Conservation (phyloP, 257 asterid species). For the Osmanthus fragrans region DNA sequence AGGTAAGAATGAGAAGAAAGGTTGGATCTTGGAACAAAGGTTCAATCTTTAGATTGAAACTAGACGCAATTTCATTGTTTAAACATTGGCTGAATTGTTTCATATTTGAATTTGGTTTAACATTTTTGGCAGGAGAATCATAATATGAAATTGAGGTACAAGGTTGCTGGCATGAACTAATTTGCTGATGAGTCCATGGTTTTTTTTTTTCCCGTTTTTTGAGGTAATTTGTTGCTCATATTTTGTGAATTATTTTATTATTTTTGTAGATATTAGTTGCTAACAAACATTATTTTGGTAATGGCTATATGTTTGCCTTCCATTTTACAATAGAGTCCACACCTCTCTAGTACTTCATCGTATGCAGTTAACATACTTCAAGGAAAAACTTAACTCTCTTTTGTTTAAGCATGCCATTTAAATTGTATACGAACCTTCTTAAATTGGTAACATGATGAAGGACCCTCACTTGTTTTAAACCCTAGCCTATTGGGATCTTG, state of each 20-base stretch:
- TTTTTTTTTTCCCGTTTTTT: slow-evolving; percentile 16
- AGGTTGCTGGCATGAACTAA: slow-evolving; percentile 86
- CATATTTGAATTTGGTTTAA: slow-evolving; percentile 10
- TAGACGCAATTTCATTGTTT: background rate
- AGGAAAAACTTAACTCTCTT: background rate
- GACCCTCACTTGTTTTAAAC: background rate
- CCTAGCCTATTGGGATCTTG: background rate
- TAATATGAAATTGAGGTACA: slow-evolving; percentile 72
- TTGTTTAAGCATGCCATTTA: background rate
- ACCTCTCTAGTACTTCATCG: background rate
- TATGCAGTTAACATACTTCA: background rate
- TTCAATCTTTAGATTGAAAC: background rate
- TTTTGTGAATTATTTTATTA: background rate
- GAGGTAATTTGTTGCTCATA: slow-evolving; percentile 31
- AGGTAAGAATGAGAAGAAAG: slow-evolving; percentile 44
- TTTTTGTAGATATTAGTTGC: background rate
- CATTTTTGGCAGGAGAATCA: slow-evolving; percentile 61
- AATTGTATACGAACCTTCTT: background rate
- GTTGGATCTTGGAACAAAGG: slow-evolving; percentile 3
- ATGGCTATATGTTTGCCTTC: background rate
- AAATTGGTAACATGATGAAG: background rate
- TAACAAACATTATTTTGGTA: background rate
- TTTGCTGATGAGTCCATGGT: slow-evolving; percentile 15
- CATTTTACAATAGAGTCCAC: background rate
- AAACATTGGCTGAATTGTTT: slow-evolving; percentile 1